phyloP scores from a whole-genome alignment of 176 grass and related monocot species.

The Cenchrus americanus region DNA sequence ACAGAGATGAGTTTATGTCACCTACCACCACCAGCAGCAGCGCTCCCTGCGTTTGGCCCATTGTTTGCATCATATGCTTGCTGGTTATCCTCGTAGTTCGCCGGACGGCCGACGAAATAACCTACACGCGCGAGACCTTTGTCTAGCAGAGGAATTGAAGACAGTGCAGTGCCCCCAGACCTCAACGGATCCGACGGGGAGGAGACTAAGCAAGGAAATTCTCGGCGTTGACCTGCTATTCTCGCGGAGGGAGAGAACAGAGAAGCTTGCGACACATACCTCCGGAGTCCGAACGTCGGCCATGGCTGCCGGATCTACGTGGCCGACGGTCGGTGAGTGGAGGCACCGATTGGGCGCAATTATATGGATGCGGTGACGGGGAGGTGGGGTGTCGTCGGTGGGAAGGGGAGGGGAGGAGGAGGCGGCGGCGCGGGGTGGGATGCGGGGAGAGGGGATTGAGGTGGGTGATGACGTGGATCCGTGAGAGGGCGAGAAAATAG shows the following conservation, averaged over 20 bases:
- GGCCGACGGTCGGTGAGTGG: background rate
- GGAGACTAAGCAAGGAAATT: background rate
- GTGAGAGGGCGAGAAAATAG: too few species aligned
- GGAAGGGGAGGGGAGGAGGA: too few species aligned
- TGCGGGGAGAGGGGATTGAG: too few species aligned
- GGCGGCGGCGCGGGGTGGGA: too few species aligned
- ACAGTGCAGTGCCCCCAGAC: too few species aligned
- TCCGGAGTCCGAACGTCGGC: background rate
- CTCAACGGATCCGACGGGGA: background rate
- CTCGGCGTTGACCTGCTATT: slow-evolving; percentile 1
- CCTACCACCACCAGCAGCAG: background rate
- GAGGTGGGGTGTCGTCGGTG: too few species aligned
- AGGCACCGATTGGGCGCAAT: too few species aligned
- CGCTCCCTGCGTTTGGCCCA: background rate
- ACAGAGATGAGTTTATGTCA: background rate
- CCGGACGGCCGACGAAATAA: background rate
- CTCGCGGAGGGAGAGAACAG: background rate
- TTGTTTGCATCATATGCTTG: background rate
- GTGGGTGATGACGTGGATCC: too few species aligned
- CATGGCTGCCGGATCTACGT: background rate
- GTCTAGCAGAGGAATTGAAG: background rate
- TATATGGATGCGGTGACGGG: too few species aligned
- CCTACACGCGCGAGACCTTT: background rate
- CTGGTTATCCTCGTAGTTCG: background rate
- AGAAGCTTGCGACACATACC: background rate